A percentile compares a stretch with the other conserved stretches of the same genome.
These are phyloP conservation scores for Chlamydomonas sp. DNA, from an alignment of 139 green algal genomes.

Conservation along the genomic window DNA sequence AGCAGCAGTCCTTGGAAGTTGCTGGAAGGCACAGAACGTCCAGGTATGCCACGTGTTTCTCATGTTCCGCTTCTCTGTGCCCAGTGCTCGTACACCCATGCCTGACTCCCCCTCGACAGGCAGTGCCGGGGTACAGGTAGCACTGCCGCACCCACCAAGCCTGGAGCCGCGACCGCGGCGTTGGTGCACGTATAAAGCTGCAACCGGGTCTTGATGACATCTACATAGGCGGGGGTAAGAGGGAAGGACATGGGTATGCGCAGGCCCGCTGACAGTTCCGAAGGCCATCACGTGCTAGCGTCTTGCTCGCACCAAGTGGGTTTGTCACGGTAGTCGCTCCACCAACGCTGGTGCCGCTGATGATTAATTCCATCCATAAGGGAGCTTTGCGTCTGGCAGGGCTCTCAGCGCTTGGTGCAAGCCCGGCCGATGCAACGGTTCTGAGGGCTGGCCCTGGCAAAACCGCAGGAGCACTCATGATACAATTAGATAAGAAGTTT, in stretches of 20 bases:
- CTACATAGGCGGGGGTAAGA: neutral
- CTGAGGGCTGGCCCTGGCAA: too few species aligned
- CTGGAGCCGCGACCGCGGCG: neutral
- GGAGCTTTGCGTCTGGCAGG: neutral
- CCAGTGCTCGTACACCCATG: too few species aligned
- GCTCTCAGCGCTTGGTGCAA: too few species aligned
- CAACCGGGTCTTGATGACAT: constrained; percentile 48
- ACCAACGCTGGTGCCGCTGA: constrained; percentile 47
- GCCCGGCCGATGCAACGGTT: too few species aligned
- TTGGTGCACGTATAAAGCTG: constrained; percentile 28
- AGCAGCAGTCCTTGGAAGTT: too few species aligned
- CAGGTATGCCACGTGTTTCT: too few species aligned
- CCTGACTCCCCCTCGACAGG: too few species aligned
- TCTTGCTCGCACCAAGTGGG: constrained; percentile 42
- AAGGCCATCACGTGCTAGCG: neutral
- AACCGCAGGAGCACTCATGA: too few species aligned
- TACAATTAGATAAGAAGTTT: too few species aligned
- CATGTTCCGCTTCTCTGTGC: too few species aligned
- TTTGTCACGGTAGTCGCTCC: constrained; percentile 52
- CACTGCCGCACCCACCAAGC: constrained; percentile 26
- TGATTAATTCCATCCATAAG: constrained; percentile 40
- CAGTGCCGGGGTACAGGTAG: neutral
- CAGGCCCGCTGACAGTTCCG: neutral
- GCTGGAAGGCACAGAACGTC: too few species aligned
- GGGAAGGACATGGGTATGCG: neutral